Conservation (phyloP, 192 early-diverging fungal species). For the Neocallimastix lanati region DNA sequence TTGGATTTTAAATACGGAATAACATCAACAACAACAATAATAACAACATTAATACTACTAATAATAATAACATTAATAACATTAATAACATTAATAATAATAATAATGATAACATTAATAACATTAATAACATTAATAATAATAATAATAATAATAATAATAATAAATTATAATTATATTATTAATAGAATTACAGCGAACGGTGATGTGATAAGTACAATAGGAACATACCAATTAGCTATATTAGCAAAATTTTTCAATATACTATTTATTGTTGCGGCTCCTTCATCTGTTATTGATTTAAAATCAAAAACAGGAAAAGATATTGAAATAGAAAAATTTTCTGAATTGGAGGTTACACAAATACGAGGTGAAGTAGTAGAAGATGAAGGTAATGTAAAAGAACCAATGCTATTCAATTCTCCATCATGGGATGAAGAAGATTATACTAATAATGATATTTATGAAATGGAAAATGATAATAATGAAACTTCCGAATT, state of each 20-base stretch:
- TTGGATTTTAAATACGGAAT: too few species aligned
- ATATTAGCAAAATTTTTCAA: slow-evolving; percentile 72
- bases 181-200: slow-evolving; percentile 63
- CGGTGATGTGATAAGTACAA: slow-evolving; percentile 97
- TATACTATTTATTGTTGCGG: slow-evolving; percentile 84
- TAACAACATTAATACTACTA: too few species aligned
- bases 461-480: not conserved
- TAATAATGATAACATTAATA: too few species aligned
- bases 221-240: slow-evolving; percentile 94
- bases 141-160: too few species aligned
- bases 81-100: too few species aligned
- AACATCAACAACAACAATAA: too few species aligned
- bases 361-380: slow-evolving; percentile 32
- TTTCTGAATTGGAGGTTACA: slow-evolving; percentile 56
- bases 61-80: too few species aligned
- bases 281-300: slow-evolving; percentile 82
- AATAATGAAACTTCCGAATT: not conserved
- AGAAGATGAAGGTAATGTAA: slow-evolving; percentile 14
- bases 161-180: too few species aligned
- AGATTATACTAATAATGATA: not conserved
- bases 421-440: not conserved
- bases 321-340: slow-evolving; percentile 75
- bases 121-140: too few species aligned
- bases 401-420: slow-evolving; percentile 5
- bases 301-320: slow-evolving; percentile 42